Evolutionary conservation across 1,284 basidiomycete species (phyloP).

Genomic region (Trichosporon coremiiforme): DNA sequence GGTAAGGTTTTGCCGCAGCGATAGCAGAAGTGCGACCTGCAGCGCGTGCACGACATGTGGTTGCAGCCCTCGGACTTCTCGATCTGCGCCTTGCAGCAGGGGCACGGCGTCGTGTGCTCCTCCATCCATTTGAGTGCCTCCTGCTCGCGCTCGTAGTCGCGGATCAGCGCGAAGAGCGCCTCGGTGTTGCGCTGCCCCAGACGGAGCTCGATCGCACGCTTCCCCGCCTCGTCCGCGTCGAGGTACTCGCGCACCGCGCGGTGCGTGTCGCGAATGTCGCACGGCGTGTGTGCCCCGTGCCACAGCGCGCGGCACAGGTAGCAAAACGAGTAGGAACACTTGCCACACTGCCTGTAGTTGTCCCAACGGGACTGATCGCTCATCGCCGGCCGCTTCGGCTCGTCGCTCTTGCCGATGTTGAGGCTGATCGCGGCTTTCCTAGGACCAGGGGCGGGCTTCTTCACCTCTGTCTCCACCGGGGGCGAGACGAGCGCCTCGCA

Average conservation of each 20-base stretch:
- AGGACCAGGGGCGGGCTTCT: neutral
- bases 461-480: constrained; percentile 36
- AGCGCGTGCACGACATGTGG: constrained; percentile 54
- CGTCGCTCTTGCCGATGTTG: constrained; percentile 30
- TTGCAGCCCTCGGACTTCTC: constrained; percentile 56
- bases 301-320: constrained; percentile 48
- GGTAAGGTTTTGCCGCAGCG: constrained; percentile 46
- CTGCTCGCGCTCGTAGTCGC: constrained; percentile 23
- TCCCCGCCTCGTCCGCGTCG: constrained; percentile 37
- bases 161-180: constrained; percentile 21
- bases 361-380: constrained; percentile 33
- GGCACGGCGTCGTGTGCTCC: constrained; percentile 46
- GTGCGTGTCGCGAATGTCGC: constrained; percentile 27
- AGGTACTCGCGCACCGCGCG: constrained; percentile 47
- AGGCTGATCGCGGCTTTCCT: constrained; percentile 8
- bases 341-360: constrained; percentile 45
- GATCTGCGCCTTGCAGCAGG: constrained; percentile 51
- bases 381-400: neutral
- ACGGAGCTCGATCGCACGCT: constrained; percentile 6
- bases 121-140: constrained; percentile 44
- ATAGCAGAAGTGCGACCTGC: constrained; percentile 54
- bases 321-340: constrained; percentile 48
- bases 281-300: constrained; percentile 53
- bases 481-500: constrained; percentile 55
- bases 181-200: constrained; percentile 18